A percentile compares a stretch with the other conserved stretches of the same genome.
These are phyloP conservation scores for Boletales sp. DNA, from an alignment of 768 basidiomycete species.

Conservation along the genomic window DNA sequence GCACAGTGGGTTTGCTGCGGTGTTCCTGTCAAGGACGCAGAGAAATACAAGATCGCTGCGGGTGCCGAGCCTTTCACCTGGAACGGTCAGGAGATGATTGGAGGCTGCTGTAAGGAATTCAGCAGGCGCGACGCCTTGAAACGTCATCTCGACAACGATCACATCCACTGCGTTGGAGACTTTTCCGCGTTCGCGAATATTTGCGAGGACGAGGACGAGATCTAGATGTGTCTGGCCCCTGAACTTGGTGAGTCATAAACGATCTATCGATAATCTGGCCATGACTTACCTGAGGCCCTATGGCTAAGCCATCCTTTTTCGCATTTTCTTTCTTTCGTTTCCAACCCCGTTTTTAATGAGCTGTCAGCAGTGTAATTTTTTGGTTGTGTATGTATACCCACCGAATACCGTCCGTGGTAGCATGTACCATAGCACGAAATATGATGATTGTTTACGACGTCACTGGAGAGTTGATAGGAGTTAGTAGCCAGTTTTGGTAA, in stretches of 20 bases:
- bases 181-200: conserved; percentile 27
- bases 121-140: conserved; percentile 40
- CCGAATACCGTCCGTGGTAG: neutral
- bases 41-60: conserved; percentile 16
- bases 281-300: neutral
- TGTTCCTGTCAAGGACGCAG: conserved; percentile 25
- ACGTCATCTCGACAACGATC: conserved; percentile 36
- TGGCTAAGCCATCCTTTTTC: too few species aligned
- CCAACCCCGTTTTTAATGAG: conserved; percentile 1
- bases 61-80: conserved; percentile 24
- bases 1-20: conserved; percentile 40
- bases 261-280: neutral
- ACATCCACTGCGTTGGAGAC: conserved; percentile 32
- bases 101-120: conserved; percentile 37
- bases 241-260: conserved; percentile 3
- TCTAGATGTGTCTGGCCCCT: too few species aligned
- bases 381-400: conserved; percentile 8
- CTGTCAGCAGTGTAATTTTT: conserved; percentile 5
- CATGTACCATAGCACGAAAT: conserved; percentile 15
- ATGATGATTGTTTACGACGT: conserved; percentile 1
- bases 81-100: conserved; percentile 31
- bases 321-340: conserved; percentile 4
- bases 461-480: too few species aligned
- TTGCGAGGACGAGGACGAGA: conserved; percentile 21
- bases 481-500: conserved; percentile 11